These are phyloP conservation scores for Wickerhamomyces silvicola DNA, from an alignment of 805 yeast species.

Conservation along the genomic window DNA sequence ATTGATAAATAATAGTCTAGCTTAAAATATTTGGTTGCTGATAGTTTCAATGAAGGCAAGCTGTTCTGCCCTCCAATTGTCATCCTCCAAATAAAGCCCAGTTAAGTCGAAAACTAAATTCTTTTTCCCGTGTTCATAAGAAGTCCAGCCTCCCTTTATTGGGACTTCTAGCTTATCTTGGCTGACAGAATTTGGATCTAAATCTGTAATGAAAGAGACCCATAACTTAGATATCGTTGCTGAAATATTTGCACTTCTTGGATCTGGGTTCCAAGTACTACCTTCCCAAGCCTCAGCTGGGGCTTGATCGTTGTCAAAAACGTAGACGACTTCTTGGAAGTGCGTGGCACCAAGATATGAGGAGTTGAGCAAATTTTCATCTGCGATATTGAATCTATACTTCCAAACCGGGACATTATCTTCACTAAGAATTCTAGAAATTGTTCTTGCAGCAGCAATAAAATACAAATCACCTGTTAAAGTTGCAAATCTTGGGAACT, in stretches of 20 bases:
- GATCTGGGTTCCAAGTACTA: constrained; percentile 1
- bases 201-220: constrained; percentile 23
- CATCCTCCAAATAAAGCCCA: constrained; percentile 6
- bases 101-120: constrained; percentile 7
- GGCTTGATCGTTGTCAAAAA: neutral
- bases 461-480: constrained; percentile 9
- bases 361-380: neutral
- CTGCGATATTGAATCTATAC: constrained; percentile 1
- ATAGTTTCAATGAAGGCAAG: constrained; percentile 2
- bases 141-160: constrained; percentile 3
- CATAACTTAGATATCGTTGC: constrained; percentile 3
- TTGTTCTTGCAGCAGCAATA: constrained; percentile 10
- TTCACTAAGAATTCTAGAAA: constrained; percentile 3
- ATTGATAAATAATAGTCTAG: too few relatives aligned
- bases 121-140: neutral
- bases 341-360: neutral
- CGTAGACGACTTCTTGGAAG: constrained; percentile 2
- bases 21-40: neutral
- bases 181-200: constrained; percentile 29
- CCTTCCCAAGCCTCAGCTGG: constrained; percentile 2
- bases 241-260: constrained; percentile 2
- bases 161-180: neutral
- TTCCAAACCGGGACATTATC: constrained; percentile 1
- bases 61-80: constrained; percentile 5
- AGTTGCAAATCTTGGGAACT: constrained; percentile 3